Conservation (phyloP, 306 rosid genomes). For the Rosa multiflora region DNA sequence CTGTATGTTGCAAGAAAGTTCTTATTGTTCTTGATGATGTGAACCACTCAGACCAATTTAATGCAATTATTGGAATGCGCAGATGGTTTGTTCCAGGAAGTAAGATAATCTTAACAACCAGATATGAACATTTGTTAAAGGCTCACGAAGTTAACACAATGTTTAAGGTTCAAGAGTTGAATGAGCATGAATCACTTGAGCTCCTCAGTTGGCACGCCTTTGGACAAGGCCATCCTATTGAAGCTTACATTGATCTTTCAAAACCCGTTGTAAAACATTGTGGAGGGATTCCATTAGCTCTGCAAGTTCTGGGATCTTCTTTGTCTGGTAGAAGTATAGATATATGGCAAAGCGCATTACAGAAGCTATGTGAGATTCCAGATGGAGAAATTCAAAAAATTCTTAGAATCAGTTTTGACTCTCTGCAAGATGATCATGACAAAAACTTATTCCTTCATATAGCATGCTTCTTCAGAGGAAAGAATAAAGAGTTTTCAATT, state of each 20-base stretch:
- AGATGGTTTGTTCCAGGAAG: background rate
- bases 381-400: background rate
- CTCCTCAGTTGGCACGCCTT: background rate
- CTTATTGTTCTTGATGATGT: background rate
- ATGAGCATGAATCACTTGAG: background rate
- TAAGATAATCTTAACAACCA: background rate
- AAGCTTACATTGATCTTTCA: background rate
- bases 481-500: background rate
- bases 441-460: background rate
- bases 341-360: background rate
- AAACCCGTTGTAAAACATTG: background rate
- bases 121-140: background rate
- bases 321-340: background rate
- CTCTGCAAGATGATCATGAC: background rate
- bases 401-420: background rate
- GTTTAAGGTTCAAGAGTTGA: background rate
- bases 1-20: background rate
- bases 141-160: background rate
- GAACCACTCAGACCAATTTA: background rate
- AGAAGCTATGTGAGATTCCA: background rate
- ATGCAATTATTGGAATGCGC: background rate
- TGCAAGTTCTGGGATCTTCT: background rate
- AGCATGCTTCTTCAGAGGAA: background rate
- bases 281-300: background rate
- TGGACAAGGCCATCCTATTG: background rate